phyloP scores from a whole-genome alignment of 2,329 filamentous ascomycete genomes.

The Colletotrichum sp. region DNA sequence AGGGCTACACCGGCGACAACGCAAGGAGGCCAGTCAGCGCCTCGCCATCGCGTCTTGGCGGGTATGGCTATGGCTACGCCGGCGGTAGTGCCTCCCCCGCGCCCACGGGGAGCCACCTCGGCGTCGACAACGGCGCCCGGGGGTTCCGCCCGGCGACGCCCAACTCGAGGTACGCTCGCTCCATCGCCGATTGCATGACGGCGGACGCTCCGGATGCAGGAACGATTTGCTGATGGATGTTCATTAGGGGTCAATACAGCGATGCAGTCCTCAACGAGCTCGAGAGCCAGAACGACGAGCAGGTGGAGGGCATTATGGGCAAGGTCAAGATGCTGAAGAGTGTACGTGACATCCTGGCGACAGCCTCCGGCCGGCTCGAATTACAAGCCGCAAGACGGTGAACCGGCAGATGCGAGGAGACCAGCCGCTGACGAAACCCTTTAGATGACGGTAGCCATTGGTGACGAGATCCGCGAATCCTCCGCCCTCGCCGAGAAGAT shows the following conservation, averaged over 20 bases:
- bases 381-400: not conserved
- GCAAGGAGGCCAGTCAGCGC: constrained; percentile 47
- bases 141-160: constrained; percentile 73
- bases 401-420: not conserved
- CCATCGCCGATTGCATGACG: not conserved
- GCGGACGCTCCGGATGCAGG: not conserved
- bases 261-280: constrained; percentile 90
- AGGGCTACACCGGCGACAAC: constrained; percentile 66
- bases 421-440: not conserved
- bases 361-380: not conserved
- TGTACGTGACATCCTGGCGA: constrained; percentile 56
- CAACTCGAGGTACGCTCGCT: constrained; percentile 61
- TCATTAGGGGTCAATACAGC: constrained; percentile 82
- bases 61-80: constrained; percentile 56
- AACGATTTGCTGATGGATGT: not conserved
- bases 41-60: constrained; percentile 49
- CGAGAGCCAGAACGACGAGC: constrained; percentile 92
- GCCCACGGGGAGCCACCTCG: constrained; percentile 25
- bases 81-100: constrained; percentile 18
- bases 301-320: constrained; percentile 87
- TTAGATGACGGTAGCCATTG: constrained; percentile 90
- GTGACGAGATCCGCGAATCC: constrained; percentile 92
- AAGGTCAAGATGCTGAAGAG: constrained; percentile 91
- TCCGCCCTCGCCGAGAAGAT: constrained; percentile 90
- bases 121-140: constrained; percentile 33